A percentile compares a stretch with the other conserved stretches of the same genome.
phyloP scores from a whole-genome alignment of 441 rosid genomes.

The Manihot esculenta region DNA sequence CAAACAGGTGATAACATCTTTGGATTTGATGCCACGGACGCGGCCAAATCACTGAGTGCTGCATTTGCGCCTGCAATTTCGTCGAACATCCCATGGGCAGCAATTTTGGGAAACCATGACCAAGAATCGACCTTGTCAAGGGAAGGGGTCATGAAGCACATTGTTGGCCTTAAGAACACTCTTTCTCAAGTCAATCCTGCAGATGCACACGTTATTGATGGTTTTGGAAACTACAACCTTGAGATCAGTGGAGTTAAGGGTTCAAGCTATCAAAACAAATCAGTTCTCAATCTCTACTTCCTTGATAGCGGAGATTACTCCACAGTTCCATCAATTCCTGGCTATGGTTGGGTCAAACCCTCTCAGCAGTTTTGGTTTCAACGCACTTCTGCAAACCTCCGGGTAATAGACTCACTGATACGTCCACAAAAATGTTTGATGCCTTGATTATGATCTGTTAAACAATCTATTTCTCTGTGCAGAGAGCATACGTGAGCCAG shows the following conservation, averaged over 20 bases:
- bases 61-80: constrained; percentile 76
- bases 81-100: constrained; percentile 75
- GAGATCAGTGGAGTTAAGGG: constrained; percentile 64
- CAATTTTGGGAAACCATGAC: constrained; percentile 80
- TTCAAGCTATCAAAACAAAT: constrained; percentile 61
- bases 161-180: constrained; percentile 55
- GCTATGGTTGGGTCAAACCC: constrained; percentile 80
- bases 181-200: constrained; percentile 64
- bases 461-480: constrained; percentile 6
- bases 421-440: neutral
- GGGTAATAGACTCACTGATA: constrained; percentile 32
- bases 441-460: neutral
- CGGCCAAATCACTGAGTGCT: constrained; percentile 54
- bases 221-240: constrained; percentile 83
- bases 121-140: constrained; percentile 70
- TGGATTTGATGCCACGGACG: constrained; percentile 55
- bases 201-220: constrained; percentile 51
- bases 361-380: constrained; percentile 80
- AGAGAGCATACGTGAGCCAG: constrained; percentile 54
- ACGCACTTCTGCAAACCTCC: constrained; percentile 59
- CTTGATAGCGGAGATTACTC: constrained; percentile 80
- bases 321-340: constrained; percentile 45
- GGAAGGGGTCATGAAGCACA: constrained; percentile 68
- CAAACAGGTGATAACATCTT: constrained; percentile 65
- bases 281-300: constrained; percentile 70